These are phyloP conservation scores for Diaporthe nobilis DNA, from an alignment of 2,329 filamentous ascomycete species.

Conservation along the genomic window DNA sequence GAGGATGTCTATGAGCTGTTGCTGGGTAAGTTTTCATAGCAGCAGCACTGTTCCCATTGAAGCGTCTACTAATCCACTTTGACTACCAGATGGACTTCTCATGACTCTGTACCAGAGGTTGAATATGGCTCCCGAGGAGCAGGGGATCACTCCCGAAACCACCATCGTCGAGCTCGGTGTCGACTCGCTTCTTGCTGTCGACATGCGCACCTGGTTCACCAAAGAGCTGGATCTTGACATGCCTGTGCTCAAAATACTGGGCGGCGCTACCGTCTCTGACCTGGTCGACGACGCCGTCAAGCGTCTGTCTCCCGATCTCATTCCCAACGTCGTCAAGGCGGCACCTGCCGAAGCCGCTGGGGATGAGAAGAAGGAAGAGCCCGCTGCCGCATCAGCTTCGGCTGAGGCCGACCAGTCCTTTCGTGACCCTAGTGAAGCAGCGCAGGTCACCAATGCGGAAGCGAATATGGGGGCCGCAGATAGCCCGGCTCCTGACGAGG, in stretches of 20 bases:
- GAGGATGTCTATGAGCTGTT: constrained; percentile 25
- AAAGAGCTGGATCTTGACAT: constrained; percentile 58
- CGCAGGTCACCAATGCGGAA: neutral
- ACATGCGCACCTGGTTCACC: constrained; percentile 61
- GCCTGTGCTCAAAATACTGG: constrained; percentile 59
- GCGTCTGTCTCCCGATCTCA: constrained; percentile 24
- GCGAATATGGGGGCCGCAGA: neutral
- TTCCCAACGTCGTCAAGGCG: constrained; percentile 16
- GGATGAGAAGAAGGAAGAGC: constrained; percentile 1
- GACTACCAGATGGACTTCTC: constrained; percentile 36
- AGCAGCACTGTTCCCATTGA: too few relatives aligned
- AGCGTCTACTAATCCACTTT: neutral
- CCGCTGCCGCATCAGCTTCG: neutral
- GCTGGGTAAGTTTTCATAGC: neutral
- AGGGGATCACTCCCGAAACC: constrained; percentile 36
- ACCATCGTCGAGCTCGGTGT: constrained; percentile 44
- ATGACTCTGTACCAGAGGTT: constrained; percentile 38
- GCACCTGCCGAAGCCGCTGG: neutral
- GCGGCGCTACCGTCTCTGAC: constrained; percentile 44
- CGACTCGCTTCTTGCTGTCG: constrained; percentile 46
- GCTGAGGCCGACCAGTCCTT: constrained; percentile 21
- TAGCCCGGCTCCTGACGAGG: constrained; percentile 3
- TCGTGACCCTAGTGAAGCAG: neutral
- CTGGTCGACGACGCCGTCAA: constrained; percentile 29
- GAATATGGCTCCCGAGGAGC: constrained; percentile 34